Conservation (phyloP, 768 basidiomycete species). For the Cyathus striatus region DNA sequence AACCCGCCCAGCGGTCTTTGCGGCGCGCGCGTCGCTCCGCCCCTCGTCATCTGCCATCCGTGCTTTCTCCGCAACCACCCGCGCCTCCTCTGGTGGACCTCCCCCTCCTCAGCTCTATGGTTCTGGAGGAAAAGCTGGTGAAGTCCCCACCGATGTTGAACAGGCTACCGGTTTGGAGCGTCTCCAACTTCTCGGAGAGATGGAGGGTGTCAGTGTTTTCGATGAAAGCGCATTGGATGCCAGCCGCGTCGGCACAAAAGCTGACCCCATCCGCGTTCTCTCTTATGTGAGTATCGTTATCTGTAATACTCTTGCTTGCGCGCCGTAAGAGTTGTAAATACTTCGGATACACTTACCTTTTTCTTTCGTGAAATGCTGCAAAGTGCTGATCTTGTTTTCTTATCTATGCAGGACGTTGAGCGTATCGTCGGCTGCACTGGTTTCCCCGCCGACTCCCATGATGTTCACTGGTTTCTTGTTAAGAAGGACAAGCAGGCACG, state of each 20-base stretch:
- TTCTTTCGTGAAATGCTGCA: conserved; percentile 1
- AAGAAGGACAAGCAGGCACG: conserved; percentile 64
- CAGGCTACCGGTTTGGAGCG: conserved; percentile 98
- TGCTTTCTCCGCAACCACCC: conserved; percentile 53
- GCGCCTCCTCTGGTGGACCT: conserved; percentile 49
- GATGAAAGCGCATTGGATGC: conserved; percentile 82
- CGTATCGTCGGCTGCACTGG: conserved; percentile 95
- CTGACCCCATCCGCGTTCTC: conserved; percentile 82
- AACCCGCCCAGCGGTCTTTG: conserved; percentile 36
- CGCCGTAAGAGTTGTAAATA: too few relatives aligned
- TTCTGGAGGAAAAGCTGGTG: conserved; percentile 64
- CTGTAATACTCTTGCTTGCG: conserved; percentile 1
- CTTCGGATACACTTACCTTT: not conserved
- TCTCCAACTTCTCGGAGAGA: conserved; percentile 84
- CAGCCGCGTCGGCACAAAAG: conserved; percentile 81
- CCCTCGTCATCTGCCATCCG: conserved; percentile 35
- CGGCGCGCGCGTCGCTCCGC: conserved; percentile 30
- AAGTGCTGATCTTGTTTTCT: conserved; percentile 1
- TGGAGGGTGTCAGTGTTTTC: conserved; percentile 87
- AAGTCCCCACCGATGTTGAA: conserved; percentile 78
- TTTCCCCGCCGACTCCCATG: conserved; percentile 91
- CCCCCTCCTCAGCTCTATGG: conserved; percentile 67
- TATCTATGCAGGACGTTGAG: conserved; percentile 55
- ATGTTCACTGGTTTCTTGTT: conserved; percentile 80
- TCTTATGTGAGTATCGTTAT: conserved; percentile 60